Evolutionary conservation across 2,329 filamentous ascomycete genomes (phyloP).

Genomic region (Sordariomycetes sp.): DNA sequence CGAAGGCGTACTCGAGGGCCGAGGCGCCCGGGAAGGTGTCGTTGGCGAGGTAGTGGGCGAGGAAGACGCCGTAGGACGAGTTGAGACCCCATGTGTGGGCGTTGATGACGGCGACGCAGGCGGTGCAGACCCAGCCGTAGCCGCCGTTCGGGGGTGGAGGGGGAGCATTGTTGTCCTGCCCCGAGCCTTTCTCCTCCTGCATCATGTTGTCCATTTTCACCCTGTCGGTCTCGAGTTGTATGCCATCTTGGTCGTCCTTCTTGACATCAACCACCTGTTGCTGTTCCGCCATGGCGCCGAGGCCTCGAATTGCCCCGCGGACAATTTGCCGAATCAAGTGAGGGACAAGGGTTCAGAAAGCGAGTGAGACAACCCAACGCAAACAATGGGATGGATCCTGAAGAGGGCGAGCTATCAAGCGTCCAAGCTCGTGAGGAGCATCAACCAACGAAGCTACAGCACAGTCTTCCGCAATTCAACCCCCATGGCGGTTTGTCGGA

Average conservation of each 20-base stretch:
- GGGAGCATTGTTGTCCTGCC: background rate
- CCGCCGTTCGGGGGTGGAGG: constrained; percentile 42
- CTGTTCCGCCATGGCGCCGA: background rate
- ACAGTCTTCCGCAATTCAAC: too few species aligned
- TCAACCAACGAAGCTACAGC: too few species aligned
- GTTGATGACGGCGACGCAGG: constrained; percentile 21
- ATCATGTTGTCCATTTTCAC: too few species aligned
- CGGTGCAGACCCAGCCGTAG: constrained; percentile 32
- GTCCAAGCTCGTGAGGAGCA: too few species aligned
- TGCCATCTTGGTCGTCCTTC: background rate
- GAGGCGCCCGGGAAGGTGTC: constrained; percentile 40
- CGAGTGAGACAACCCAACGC: too few species aligned
- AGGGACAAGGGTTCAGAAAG: too few species aligned
- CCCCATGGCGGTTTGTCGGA: too few species aligned
- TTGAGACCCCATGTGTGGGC: constrained; percentile 48
- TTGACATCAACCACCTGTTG: background rate
- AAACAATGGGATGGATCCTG: too few species aligned
- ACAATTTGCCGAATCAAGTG: too few species aligned
- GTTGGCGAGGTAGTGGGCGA: constrained; percentile 42
- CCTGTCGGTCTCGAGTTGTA: too few species aligned
- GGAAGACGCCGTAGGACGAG: constrained; percentile 30
- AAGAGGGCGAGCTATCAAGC: too few species aligned
- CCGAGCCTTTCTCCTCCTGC: background rate
- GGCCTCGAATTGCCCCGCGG: background rate
- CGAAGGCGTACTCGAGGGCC: constrained; percentile 59